These are phyloP conservation scores for Botrytis porri DNA, from an alignment of 2,329 filamentous ascomycete genomes.

Conservation along the genomic window DNA sequence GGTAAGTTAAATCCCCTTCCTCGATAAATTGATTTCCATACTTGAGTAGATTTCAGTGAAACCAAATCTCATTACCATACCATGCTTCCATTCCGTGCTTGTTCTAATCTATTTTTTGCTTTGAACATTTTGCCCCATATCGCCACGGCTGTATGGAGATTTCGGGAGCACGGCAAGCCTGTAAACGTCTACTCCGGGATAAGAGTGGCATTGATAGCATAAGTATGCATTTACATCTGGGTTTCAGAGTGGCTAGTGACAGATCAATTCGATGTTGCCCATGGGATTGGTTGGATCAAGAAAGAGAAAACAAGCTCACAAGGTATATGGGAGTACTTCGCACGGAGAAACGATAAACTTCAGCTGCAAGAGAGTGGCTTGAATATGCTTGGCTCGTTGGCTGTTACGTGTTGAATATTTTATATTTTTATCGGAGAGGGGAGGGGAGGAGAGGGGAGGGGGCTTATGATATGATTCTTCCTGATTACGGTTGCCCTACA, in stretches of 20 bases:
- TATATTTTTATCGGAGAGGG: background rate
- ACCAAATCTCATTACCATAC: background rate
- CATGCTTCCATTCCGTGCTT: background rate
- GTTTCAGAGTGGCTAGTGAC: background rate
- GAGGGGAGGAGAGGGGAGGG: too few species aligned
- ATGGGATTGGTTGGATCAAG: background rate
- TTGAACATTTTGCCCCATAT: background rate
- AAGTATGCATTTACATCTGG: background rate
- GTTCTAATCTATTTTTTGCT: background rate
- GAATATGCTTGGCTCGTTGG: slow-evolving; percentile 1
- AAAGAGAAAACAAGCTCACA: too few species aligned
- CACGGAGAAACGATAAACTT: background rate
- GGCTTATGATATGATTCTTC: slow-evolving; percentile 1
- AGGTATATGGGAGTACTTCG: background rate
- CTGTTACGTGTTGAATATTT: slow-evolving; percentile 4
- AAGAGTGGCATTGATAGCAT: background rate
- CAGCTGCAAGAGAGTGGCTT: slow-evolving; percentile 9
- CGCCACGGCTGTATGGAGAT: slow-evolving; percentile 5
- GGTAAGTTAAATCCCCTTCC: background rate
- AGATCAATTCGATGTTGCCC: background rate
- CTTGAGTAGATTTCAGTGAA: background rate
- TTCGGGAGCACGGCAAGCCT: background rate
- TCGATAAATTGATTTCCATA: background rate
- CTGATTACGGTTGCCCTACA: background rate
- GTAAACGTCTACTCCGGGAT: background rate